These are phyloP conservation scores for Suillus occidentalis DNA, from an alignment of 768 basidiomycete species.

Conservation along the genomic window DNA sequence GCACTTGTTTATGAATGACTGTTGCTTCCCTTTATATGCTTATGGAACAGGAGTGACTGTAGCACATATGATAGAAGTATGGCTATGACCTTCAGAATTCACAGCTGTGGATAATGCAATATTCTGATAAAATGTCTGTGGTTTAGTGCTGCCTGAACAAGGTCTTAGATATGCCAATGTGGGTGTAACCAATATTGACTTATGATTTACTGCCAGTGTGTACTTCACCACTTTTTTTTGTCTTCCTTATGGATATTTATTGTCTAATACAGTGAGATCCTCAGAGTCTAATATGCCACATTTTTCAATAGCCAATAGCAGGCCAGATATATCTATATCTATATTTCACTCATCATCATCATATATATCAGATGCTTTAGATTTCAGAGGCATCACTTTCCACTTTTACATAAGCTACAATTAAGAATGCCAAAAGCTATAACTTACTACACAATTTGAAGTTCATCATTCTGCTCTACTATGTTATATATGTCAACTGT, in stretches of 20 bases:
- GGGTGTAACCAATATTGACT: not conserved
- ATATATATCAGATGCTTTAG: not conserved
- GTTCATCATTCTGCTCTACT: not conserved
- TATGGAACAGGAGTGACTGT: no score
- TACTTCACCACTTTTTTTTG: not conserved
- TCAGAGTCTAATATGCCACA: not conserved
- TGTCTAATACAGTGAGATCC: rapidly evolving
- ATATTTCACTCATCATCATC: not conserved
- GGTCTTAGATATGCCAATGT: no score
- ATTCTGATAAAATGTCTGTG: no score
- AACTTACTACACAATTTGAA: not conserved
- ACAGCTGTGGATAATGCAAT: no score
- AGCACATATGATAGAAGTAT: no score
- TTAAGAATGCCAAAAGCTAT: not conserved
- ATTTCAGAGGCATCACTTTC: no score
- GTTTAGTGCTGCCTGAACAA: no score
- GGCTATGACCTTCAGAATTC: no score
- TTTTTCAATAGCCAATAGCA: not conserved
- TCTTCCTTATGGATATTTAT: not conserved
- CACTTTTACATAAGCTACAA: not conserved
- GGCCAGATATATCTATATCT: not conserved
- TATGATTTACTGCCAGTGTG: not conserved
- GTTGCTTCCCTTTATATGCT: no score
- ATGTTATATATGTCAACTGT: no score
- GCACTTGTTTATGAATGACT: no score